Percentiles rank a stretch among this genome's conserved stretches.
These are phyloP conservation scores for Cryphonectria japonica DNA, from an alignment of 2,329 filamentous ascomycete species.

Conservation along the genomic window DNA sequence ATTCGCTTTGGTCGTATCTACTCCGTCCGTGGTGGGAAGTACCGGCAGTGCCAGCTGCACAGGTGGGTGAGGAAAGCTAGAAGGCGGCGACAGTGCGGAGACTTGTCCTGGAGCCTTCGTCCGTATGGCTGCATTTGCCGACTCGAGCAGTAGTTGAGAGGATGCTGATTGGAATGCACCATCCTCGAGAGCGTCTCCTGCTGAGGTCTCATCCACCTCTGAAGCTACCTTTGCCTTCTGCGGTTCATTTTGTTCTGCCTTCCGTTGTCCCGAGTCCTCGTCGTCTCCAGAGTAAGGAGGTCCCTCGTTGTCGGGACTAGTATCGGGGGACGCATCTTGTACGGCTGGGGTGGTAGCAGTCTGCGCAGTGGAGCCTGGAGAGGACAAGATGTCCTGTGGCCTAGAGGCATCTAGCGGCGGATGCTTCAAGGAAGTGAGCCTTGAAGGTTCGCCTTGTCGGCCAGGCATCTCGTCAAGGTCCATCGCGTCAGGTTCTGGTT, in stretches of 20 bases:
- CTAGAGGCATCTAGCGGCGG: slow-evolving; percentile 42
- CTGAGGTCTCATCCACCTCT: slow-evolving; percentile 30
- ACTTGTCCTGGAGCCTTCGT: not conserved
- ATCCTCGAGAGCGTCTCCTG: slow-evolving; percentile 8
- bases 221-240: slow-evolving; percentile 26
- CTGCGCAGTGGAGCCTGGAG: slow-evolving; percentile 69
- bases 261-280: slow-evolving; percentile 49
- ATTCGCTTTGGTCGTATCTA: not conserved
- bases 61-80: not conserved
- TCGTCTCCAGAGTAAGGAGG: slow-evolving; percentile 56
- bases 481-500: slow-evolving; percentile 26
- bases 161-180: slow-evolving; percentile 44
- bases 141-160: slow-evolving; percentile 51
- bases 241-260: slow-evolving; percentile 36
- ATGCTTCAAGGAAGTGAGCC: slow-evolving; percentile 40
- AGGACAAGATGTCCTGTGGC: slow-evolving; percentile 52
- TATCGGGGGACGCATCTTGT: slow-evolving; percentile 71
- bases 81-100: not conserved
- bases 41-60: not conserved
- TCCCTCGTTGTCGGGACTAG: slow-evolving; percentile 72
- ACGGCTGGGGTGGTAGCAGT: slow-evolving; percentile 74
- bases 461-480: slow-evolving; percentile 34
- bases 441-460: slow-evolving; percentile 34
- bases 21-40: not conserved
- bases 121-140: slow-evolving; percentile 36